Percentiles rank a stretch among this genome's conserved stretches.
Conservation (phyloP, 768 basidiomycete genomes). For the Cubamyces lactineus region DNA sequence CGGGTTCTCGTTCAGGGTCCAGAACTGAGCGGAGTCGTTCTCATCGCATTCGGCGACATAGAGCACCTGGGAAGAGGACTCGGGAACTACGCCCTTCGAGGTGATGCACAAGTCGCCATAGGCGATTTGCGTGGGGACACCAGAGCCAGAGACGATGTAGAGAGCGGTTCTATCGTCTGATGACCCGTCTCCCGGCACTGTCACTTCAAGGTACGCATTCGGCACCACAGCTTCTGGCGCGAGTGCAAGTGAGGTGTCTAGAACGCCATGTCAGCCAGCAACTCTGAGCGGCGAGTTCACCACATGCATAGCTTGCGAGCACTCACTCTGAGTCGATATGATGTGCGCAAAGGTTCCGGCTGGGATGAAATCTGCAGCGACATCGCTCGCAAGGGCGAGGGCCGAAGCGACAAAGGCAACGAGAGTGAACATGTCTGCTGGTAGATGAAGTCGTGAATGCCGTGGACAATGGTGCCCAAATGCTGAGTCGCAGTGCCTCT, state of each 20-base stretch:
- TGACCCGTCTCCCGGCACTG: conserved; percentile 14
- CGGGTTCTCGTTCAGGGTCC: conserved; percentile 18
- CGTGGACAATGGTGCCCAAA: neutral
- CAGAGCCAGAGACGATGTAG: neutral
- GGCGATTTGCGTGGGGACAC: conserved; percentile 14
- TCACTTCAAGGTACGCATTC: conserved; percentile 1
- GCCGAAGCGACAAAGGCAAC: neutral
- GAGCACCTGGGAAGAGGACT: conserved; percentile 7
- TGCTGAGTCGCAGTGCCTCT: neutral
- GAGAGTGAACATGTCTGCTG: conserved; percentile 3
- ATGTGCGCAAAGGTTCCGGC: conserved; percentile 13
- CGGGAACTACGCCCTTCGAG: conserved; percentile 16
- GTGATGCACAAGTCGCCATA: conserved; percentile 17
- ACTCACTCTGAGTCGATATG: conserved; percentile 11
- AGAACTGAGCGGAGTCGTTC: conserved; percentile 11
- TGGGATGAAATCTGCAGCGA: conserved; percentile 13
- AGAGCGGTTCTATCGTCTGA: conserved; percentile 16
- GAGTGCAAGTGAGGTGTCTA: conserved; percentile 12
- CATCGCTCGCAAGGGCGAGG: conserved; percentile 1
- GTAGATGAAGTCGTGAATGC: neutral
- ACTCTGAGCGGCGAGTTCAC: neutral
- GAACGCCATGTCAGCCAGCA: too few relatives aligned
- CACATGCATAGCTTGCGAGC: neutral
- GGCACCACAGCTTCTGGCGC: neutral
- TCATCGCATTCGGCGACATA: conserved; percentile 17